Conservation (phyloP, 768 basidiomycete genomes). For the Termitomyces sp. region DNA sequence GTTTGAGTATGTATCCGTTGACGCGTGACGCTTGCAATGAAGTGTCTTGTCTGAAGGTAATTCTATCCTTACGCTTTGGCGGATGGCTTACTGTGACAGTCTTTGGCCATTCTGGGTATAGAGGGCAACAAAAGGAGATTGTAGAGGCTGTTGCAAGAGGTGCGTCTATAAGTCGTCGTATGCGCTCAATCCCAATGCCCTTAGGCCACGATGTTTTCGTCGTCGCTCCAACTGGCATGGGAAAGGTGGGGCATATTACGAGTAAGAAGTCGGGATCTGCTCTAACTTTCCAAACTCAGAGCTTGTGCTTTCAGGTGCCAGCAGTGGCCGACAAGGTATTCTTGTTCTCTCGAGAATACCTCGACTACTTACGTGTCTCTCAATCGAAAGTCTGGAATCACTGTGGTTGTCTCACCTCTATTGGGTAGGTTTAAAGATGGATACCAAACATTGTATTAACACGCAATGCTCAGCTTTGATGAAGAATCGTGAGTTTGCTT, state of each 20-base stretch:
- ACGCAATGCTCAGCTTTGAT: constrained; percentile 52
- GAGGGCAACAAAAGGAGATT: constrained; percentile 75
- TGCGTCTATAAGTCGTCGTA: constrained; percentile 15
- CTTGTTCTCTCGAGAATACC: not conserved
- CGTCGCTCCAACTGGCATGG: constrained; percentile 85
- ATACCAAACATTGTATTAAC: not conserved
- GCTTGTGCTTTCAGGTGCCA: constrained; percentile 82
- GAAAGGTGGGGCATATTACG: constrained; percentile 48
- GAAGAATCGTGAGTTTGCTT: constrained; percentile 63
- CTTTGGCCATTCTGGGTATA: constrained; percentile 64
- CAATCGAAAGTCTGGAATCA: constrained; percentile 50
- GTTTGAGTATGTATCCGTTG: not conserved
- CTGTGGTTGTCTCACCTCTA: constrained; percentile 73
- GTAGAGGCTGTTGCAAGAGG: constrained; percentile 66
- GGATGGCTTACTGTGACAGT: constrained; percentile 29
- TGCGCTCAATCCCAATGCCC: not conserved
- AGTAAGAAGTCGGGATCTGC: not conserved
- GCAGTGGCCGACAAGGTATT: constrained; percentile 58
- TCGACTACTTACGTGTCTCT: not conserved
- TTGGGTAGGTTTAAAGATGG: constrained; percentile 40
- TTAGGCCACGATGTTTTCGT: constrained; percentile 71
- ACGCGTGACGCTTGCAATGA: not conserved
- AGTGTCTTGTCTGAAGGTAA: constrained; percentile 15
- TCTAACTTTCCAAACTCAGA: constrained; percentile 32
- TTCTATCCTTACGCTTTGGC: not conserved